These are phyloP conservation scores for Glutinoglossum americanum DNA, from an alignment of 495 filamentous ascomycete species.

Conservation along the genomic window DNA sequence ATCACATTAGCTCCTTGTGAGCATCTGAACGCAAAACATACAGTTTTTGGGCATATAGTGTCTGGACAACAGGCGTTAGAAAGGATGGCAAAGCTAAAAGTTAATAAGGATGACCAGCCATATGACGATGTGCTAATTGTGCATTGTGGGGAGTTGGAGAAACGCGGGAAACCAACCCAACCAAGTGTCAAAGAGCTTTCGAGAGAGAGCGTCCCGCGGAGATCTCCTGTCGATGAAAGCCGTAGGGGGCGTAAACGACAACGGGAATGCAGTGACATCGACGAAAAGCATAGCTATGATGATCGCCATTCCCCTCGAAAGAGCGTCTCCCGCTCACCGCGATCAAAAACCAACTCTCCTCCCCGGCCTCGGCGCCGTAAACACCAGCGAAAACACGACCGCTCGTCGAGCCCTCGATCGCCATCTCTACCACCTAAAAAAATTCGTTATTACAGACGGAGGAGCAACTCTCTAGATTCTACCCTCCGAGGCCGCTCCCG, in stretches of 20 bases:
- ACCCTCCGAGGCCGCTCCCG: slow-evolving; percentile 14
- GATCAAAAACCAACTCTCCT: neutral
- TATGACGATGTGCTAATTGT: slow-evolving; percentile 16
- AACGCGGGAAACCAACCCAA: neutral
- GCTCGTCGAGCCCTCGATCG: neutral
- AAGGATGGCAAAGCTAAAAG: slow-evolving; percentile 16
- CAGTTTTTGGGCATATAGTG: slow-evolving; percentile 20
- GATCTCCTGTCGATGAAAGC: neutral
- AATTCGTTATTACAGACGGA: neutral
- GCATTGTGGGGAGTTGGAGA: slow-evolving; percentile 20
- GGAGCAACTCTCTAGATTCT: slow-evolving; percentile 8
- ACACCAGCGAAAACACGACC: neutral
- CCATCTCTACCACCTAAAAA: neutral
- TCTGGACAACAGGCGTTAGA: slow-evolving; percentile 16
- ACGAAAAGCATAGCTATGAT: neutral
- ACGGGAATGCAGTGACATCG: neutral
- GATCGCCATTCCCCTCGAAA: neutral
- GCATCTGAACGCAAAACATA: slow-evolving; percentile 21
- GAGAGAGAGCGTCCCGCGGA: neutral
- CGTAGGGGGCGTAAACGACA: neutral
- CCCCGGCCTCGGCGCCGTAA: neutral
- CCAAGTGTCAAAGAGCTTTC: neutral
- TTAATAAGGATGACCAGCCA: slow-evolving; percentile 19
- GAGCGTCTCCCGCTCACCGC: neutral
- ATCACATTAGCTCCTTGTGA: slow-evolving; percentile 21